Conservation (phyloP, 129 eudicot genomes). For the Rutidosis leptorrhynchoides region DNA sequence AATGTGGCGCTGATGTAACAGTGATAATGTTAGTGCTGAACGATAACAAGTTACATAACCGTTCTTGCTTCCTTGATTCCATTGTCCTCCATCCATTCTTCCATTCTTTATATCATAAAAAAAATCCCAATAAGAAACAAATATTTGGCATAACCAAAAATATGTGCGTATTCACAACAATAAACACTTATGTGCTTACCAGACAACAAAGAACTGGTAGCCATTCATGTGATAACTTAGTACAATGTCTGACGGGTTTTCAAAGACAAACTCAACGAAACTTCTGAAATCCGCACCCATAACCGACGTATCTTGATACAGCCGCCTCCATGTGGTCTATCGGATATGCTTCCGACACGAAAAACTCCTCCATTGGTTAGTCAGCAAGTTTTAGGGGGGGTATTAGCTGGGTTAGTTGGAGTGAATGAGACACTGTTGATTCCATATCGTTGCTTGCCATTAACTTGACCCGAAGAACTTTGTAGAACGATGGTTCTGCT, state of each 20-base stretch:
- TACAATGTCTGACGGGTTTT: conserved; percentile 60
- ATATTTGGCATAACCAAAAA: background rate
- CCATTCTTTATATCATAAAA: conserved; percentile 27
- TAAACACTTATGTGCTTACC: conserved; percentile 41
- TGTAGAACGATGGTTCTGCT: conserved; percentile 40
- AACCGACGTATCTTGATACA: conserved; percentile 68
- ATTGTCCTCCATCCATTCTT: too few relatives aligned
- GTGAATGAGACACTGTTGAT: conserved; percentile 49
- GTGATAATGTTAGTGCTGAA: too few relatives aligned
- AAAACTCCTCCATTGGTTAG: conserved; percentile 78
- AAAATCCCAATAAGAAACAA: background rate
- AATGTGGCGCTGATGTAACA: too few relatives aligned
- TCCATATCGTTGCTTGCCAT: conserved; percentile 45
- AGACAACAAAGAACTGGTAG: conserved; percentile 84
- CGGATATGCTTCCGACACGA: conserved; percentile 69
- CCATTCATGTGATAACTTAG: conserved; percentile 89
- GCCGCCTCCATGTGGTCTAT: conserved; percentile 67
- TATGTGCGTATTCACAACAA: background rate
- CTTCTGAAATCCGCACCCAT: conserved; percentile 73
- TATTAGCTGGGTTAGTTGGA: conserved; percentile 42
- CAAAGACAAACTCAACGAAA: conserved; percentile 76
- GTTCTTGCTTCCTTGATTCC: too few relatives aligned
- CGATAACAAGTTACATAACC: too few relatives aligned
- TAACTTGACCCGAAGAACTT: conserved; percentile 43
- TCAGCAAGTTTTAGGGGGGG: conserved; percentile 48